Evolutionary conservation across 179 eudicot genomes (phyloP).

Genomic region (Beta lomatogona): DNA sequence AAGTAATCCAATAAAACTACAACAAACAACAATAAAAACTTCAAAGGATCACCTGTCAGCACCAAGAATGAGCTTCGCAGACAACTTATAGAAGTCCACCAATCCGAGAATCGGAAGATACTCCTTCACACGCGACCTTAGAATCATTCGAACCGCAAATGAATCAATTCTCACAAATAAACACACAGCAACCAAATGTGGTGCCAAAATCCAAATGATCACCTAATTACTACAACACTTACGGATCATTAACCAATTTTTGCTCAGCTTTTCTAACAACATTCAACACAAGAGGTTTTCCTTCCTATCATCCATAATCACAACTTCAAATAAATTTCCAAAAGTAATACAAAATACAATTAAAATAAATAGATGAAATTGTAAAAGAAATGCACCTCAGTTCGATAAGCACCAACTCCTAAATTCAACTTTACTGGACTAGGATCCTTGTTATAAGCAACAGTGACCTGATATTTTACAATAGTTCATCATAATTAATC

Average conservation of each 20-base stretch:
- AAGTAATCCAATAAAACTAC: not conserved
- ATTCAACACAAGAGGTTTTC: slow-evolving; percentile 86
- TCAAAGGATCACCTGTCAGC: slow-evolving; percentile 65
- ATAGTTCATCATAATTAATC: not conserved
- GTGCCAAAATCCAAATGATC: not conserved
- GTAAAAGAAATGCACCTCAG: slow-evolving; percentile 60
- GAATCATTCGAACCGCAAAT: slow-evolving; percentile 17
- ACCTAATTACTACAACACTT: slow-evolving; percentile 6
- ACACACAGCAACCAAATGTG: not conserved
- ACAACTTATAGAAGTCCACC: slow-evolving; percentile 85
- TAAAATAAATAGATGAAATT: too few species aligned
- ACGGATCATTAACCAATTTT: slow-evolving; percentile 82
- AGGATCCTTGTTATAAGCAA: slow-evolving; percentile 89
- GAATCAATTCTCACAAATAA: not conserved
- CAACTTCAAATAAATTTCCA: not conserved
- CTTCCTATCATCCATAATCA: slow-evolving; percentile 62
- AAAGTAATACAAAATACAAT: not conserved
- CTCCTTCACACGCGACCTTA: slow-evolving; percentile 80
- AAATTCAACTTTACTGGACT: slow-evolving; percentile 85
- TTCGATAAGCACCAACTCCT: slow-evolving; percentile 99
- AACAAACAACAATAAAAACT: slow-evolving; percentile 1
- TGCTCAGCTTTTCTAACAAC: slow-evolving; percentile 92
- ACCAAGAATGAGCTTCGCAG: slow-evolving; percentile 92
- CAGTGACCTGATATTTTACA: slow-evolving; percentile 58
- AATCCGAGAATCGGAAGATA: slow-evolving; percentile 92